Percentiles rank a stretch among this genome's conserved stretches.
Conservation (phyloP, 2,329 filamentous ascomycete genomes). For the Diaporthe helianthi region DNA sequence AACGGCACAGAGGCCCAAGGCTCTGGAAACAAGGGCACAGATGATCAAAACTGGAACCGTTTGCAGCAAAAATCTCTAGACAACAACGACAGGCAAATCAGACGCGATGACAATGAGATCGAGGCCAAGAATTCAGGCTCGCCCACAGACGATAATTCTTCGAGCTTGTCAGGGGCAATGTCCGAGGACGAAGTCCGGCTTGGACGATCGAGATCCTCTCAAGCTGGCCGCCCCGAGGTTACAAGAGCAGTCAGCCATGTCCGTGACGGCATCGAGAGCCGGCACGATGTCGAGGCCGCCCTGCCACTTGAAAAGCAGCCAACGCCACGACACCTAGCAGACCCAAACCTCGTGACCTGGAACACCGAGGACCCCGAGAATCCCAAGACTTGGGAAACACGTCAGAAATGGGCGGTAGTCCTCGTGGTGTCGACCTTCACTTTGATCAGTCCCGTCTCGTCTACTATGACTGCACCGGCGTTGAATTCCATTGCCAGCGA, state of each 20-base stretch:
- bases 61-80: not conserved
- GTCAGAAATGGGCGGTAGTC: conserved; percentile 37
- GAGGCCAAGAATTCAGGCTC: conserved; percentile 15
- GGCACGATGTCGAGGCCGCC: conserved; percentile 46
- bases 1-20: not conserved
- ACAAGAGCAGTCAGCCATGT: conserved; percentile 49
- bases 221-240: conserved; percentile 34
- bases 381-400: conserved; percentile 37
- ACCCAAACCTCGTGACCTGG: conserved; percentile 36
- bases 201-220: not conserved
- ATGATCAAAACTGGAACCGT: not conserved
- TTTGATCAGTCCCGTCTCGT: conserved; percentile 59
- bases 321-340: conserved; percentile 24
- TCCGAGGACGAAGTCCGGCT: not conserved
- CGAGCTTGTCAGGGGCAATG: not conserved
- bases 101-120: not conserved
- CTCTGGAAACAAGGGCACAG: not conserved
- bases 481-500: conserved; percentile 48
- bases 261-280: conserved; percentile 48
- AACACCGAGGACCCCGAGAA: conserved; percentile 37
- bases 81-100: not conserved
- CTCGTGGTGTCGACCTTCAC: conserved; percentile 54
- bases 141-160: conserved; percentile 1
- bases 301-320: conserved; percentile 34
- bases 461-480: conserved; percentile 51